Conservation (phyloP, 805 yeast genomes). For the Monosporozyma unispora region DNA sequence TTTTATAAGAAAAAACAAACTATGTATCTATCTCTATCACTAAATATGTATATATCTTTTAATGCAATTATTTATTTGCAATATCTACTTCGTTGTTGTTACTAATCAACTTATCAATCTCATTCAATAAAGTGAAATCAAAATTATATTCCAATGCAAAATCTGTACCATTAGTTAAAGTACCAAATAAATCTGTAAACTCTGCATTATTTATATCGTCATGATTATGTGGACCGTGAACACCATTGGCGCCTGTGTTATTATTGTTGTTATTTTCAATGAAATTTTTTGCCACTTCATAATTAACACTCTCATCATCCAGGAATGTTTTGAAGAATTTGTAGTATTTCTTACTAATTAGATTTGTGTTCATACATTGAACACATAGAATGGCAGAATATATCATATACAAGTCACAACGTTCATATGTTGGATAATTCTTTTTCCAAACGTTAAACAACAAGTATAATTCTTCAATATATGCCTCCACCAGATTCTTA, state of each 20-base stretch:
- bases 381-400: constrained; percentile 22
- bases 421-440: constrained; percentile 15
- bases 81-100: not conserved
- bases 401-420: constrained; percentile 22
- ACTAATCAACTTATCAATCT: constrained; percentile 23
- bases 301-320: constrained; percentile 17
- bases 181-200: constrained; percentile 20
- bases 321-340: constrained; percentile 15
- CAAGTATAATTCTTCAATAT: constrained; percentile 19
- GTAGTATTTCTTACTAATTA: constrained; percentile 11
- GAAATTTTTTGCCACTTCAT: constrained; percentile 23
- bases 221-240: not conserved
- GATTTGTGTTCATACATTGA: constrained; percentile 22
- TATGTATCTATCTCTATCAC: not conserved
- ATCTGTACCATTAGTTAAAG: constrained; percentile 23
- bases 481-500: constrained; percentile 16
- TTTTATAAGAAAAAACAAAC: not conserved
- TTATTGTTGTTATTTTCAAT: constrained; percentile 11
- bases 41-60: too few species aligned
- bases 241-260: constrained; percentile 1
- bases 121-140: constrained; percentile 25
- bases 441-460: constrained; percentile 16
- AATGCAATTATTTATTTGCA: not conserved
- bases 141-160: constrained; percentile 26
- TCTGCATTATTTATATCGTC: constrained; percentile 8